phyloP scores from a whole-genome alignment of 495 filamentous ascomycete genomes.

The Podospora anserina region DNA sequence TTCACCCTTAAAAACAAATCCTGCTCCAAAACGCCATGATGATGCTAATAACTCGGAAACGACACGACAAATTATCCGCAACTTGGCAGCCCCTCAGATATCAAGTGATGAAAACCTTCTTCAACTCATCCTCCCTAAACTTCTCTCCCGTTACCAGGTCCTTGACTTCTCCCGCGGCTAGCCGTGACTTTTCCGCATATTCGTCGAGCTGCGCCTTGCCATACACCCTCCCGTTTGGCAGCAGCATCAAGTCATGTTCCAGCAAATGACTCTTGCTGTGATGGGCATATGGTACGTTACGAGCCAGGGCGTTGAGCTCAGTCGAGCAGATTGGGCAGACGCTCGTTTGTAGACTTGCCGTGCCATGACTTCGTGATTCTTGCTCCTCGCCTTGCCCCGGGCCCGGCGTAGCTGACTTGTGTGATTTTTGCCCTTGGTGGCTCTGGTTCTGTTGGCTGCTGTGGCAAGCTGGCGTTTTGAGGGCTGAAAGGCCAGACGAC shows the following conservation, averaged over 20 bases:
- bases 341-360: slow-evolving; percentile 37
- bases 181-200: slow-evolving; percentile 69
- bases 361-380: slow-evolving; percentile 21
- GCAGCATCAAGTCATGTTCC: slow-evolving; percentile 76
- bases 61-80: background rate
- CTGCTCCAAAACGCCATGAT: background rate
- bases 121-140: slow-evolving; percentile 58
- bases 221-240: slow-evolving; percentile 86
- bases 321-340: slow-evolving; percentile 94
- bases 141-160: slow-evolving; percentile 75
- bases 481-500: slow-evolving; percentile 84
- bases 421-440: slow-evolving; percentile 24
- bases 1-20: background rate
- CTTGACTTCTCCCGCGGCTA: slow-evolving; percentile 64
- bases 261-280: slow-evolving; percentile 84
- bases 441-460: slow-evolving; percentile 43
- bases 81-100: background rate
- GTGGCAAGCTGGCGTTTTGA: slow-evolving; percentile 95
- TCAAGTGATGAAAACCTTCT: slow-evolving; percentile 81
- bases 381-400: background rate
- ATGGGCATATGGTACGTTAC: slow-evolving; percentile 86
- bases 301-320: slow-evolving; percentile 87
- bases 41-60: background rate
- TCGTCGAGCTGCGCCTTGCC: slow-evolving; percentile 69
- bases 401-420: background rate